Base-by-base conservation (phyloP, 352 stramenopile species). In the Blastocystis sp. region DNA sequence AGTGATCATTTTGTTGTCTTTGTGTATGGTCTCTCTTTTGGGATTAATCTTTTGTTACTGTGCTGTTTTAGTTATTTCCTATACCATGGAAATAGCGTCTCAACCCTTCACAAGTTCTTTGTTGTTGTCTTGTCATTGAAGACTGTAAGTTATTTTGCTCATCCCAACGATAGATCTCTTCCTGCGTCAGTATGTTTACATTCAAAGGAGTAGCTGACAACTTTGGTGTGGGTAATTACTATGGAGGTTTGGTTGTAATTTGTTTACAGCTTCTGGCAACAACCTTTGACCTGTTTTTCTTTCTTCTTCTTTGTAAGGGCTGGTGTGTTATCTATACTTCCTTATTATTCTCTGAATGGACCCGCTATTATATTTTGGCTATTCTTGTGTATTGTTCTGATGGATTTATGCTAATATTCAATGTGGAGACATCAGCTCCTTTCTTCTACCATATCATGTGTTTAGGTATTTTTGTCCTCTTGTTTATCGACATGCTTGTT, bases 291-390 rank as follows among this genome's bases (percentile, higher is more conserved):
- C 9, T 48, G 40, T 48, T 48, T 48, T 48, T 48, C 40, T 48
- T 48, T 48, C 24, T 79, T n/a, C 22, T 79, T 22, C 17, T 79
- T n/a, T 60, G 7, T 9, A 79, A 79, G 33, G 68, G 68, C 3
- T 79, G 68, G 68, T 79, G 68, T 19, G 44, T 79, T 7, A 24
- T 79, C 24, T 79, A 60, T 53, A 35, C 24, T 27, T 79, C 68
- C 19, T 53, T 79, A 0, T 6, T 79, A n/a, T 24, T 27, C 15
- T 53, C 37, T 3, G 68, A 79, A 35, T 79, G 68, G 68, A 11
- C 5, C 19, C 68, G 68, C 35, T 79, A 79, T 37, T 79, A 58
- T 37, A 57, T 57, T n/a, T n/a, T 79, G 5, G 40, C 7, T 22
- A 58, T 79, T 15, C 30, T 79, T 24, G 54, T 79, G 33, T 79